Percentiles rank a stretch among this genome's conserved stretches.
Conservation (phyloP, 257 asterid genomes). For the Solanum pinnatisectum region DNA sequence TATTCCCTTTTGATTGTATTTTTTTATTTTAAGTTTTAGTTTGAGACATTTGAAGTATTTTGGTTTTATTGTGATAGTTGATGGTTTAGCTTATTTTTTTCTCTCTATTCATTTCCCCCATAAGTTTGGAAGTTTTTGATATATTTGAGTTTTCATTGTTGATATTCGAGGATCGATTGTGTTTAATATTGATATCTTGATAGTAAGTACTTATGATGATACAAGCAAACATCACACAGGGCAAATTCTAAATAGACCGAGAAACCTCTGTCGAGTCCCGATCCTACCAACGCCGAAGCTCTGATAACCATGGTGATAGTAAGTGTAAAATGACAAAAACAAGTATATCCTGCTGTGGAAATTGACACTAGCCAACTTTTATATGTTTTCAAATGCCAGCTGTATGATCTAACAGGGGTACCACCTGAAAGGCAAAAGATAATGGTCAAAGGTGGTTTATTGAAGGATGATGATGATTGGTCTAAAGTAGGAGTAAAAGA, state of each 20-base stretch:
- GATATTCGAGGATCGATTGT: too few relatives aligned
- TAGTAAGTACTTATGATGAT: too few relatives aligned
- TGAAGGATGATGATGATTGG: slow-evolving; percentile 98
- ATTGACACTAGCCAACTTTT: slow-evolving; percentile 87
- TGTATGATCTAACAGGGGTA: slow-evolving; percentile 91
- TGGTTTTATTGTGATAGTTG: too few relatives aligned
- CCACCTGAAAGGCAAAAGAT: slow-evolving; percentile 99
- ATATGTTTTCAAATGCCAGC: slow-evolving; percentile 85
- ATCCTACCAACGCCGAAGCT: slow-evolving; percentile 5
- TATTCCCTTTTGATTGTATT: too few relatives aligned
- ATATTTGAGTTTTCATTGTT: too few relatives aligned
- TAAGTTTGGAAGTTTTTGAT: too few relatives aligned
- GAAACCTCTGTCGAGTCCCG: background rate
- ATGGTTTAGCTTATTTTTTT: too few relatives aligned
- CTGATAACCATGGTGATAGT: slow-evolving; percentile 12
- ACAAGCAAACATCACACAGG: background rate
- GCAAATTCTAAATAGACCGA: background rate
- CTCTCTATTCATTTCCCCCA: too few relatives aligned
- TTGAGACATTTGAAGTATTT: too few relatives aligned
- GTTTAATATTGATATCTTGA: too few relatives aligned
- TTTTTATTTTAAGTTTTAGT: too few relatives aligned
- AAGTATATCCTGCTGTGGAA: slow-evolving; percentile 66
- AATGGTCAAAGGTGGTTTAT: slow-evolving; percentile 94
- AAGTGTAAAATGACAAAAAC: slow-evolving; percentile 99
- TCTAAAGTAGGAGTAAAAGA: slow-evolving; percentile 80